These are phyloP conservation scores for Mucor indicus DNA, from an alignment of 371 early-diverging fungal genomes.

Conservation along the genomic window DNA sequence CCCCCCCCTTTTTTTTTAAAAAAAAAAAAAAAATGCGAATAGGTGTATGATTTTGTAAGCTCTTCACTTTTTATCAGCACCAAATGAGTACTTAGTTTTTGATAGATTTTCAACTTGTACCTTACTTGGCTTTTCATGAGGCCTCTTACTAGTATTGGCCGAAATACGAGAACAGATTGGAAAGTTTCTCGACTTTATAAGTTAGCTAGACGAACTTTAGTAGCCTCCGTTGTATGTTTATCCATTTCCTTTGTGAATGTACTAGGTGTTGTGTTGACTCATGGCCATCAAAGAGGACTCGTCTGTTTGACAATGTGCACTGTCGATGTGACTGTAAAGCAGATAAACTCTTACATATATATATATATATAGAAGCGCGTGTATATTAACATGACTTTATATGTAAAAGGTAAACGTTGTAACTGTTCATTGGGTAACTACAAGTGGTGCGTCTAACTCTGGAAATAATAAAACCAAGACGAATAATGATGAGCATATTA, in stretches of 20 bases:
- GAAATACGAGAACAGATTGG: slow-evolving; percentile 43
- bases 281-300: slow-evolving; percentile 51
- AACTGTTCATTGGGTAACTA: slow-evolving; percentile 57
- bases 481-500: slow-evolving; percentile 15
- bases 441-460: slow-evolving; percentile 8
- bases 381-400: no score
- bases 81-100: no score
- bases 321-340: slow-evolving; percentile 48
- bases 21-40: not conserved
- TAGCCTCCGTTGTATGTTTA: slow-evolving; percentile 48
- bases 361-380: not conserved
- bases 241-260: slow-evolving; percentile 47
- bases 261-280: slow-evolving; percentile 35
- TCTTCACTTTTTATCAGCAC: no score
- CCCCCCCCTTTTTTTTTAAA: no score
- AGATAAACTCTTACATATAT: not conserved
- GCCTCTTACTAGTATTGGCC: slow-evolving; percentile 38
- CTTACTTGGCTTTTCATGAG: slow-evolving; percentile 50
- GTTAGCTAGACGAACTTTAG: slow-evolving; percentile 48
- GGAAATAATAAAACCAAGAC: slow-evolving; percentile 13
- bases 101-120: slow-evolving; percentile 41
- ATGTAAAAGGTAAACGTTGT: slow-evolving; percentile 48
- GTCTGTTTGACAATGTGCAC: slow-evolving; percentile 54
- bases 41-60: slow-evolving; percentile 45
- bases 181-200: slow-evolving; percentile 41